Percentiles rank a stretch among this genome's conserved stretches.
Evolutionary conservation across 768 basidiomycete genomes (phyloP).

Genomic region (Boletus subcaerulescens): DNA sequence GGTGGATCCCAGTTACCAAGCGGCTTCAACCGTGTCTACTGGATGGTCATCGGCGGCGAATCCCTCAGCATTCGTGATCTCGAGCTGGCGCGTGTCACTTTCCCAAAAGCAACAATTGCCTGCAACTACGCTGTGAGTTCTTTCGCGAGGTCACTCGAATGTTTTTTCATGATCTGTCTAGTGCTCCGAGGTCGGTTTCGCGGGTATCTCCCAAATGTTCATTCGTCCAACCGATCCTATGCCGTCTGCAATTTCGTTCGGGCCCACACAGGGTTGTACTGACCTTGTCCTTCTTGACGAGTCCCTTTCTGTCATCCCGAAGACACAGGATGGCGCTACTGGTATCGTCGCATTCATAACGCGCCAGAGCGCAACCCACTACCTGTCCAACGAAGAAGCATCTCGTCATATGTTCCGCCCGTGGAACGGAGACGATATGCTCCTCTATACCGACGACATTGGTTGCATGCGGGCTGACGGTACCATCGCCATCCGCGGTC

Average conservation of each 20-base stretch:
- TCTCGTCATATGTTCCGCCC: constrained; percentile 29
- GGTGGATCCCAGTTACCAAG: constrained; percentile 13
- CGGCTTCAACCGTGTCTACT: constrained; percentile 28
- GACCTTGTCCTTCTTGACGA: constrained; percentile 28
- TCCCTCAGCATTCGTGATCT: constrained; percentile 25
- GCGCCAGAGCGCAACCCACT: constrained; percentile 25
- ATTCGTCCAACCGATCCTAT: constrained; percentile 24
- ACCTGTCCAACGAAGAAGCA: constrained; percentile 26
- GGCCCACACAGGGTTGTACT: constrained; percentile 27
- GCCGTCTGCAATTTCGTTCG: constrained; percentile 26
- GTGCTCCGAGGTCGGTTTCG: constrained; percentile 32
- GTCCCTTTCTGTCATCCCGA: constrained; percentile 21
- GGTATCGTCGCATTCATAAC: constrained; percentile 30
- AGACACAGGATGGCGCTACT: constrained; percentile 20
- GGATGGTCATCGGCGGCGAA: constrained; percentile 35
- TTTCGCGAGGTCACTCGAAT: background rate
- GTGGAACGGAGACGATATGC: constrained; percentile 20
- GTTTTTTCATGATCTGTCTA: constrained; percentile 1
- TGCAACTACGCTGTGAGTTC: constrained; percentile 31
- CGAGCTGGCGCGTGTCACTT: constrained; percentile 23
- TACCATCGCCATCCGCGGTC: constrained; percentile 25
- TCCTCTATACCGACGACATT: constrained; percentile 31
- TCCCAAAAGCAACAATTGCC: constrained; percentile 27
- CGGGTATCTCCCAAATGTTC: constrained; percentile 31
- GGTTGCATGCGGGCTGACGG: constrained; percentile 28